Conservation (phyloP, 73 alveolate species). For the Paramecium octaurelia region DNA sequence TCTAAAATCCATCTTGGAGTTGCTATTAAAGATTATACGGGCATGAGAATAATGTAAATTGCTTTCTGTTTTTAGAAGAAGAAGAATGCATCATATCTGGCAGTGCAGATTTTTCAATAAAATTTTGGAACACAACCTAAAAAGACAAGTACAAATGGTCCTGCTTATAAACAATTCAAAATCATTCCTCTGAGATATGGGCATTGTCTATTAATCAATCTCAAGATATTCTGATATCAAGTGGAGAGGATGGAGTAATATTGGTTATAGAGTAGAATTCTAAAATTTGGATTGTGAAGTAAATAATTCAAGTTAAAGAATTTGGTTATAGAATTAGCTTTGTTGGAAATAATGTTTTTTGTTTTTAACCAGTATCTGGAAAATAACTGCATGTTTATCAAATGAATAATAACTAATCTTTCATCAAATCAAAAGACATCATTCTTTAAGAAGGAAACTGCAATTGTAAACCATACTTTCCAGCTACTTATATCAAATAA, state of each 20-base stretch:
- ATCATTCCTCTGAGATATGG: not conserved
- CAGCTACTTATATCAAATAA: not conserved
- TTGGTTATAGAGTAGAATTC: not conserved
- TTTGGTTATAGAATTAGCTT: not conserved
- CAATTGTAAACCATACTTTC: not conserved
- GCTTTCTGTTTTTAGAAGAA: not conserved
- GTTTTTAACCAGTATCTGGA: not conserved
- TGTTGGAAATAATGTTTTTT: too few relatives aligned
- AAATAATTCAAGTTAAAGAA: not conserved
- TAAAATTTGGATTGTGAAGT: not conserved
- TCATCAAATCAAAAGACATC: too few relatives aligned
- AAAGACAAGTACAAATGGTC: not conserved
- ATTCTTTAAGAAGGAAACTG: not conserved
- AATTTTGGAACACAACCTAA: not conserved
- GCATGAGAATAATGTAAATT: not conserved
- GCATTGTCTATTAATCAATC: not conserved
- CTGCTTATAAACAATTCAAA: not conserved
- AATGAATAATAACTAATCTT: too few relatives aligned
- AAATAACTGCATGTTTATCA: not conserved
- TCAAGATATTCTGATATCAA: not conserved
- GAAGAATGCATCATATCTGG: not conserved
- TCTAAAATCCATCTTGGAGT: not conserved
- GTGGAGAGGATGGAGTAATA: not conserved
- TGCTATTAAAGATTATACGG: not conserved
- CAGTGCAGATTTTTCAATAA: not conserved